Base-by-base conservation (phyloP, 1,284 basidiomycete species). In the Porogramme epimiltina region DNA sequence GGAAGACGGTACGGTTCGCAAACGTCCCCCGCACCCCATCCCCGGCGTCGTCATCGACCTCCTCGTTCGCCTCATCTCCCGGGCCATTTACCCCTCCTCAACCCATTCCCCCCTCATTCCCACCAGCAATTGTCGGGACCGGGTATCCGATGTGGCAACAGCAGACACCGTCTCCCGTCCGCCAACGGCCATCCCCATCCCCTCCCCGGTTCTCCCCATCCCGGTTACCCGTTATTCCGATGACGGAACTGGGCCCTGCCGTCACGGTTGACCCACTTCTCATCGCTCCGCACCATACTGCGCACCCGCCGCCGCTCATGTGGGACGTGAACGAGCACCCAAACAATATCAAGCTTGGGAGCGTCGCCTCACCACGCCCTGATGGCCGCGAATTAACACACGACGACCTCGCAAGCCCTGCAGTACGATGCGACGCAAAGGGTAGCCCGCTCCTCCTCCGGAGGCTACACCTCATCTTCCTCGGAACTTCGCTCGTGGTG, bases 251-350 rank as follows among this genome's bases (percentile, higher is more conserved):
- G n/a, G n/a, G n/a, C 13, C 16, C 16, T 18, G 51, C 41, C 5
- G 18, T 40, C n/a, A 34, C 41, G 39, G 45, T 59, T 18, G 57
- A 59, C 28, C 46, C 57, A 4, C 47, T 59, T 2, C 40, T 59
- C 8, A 51, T 47, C 9, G 54, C 50, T 6, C 48, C 55, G 3
- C 39, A 42, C 0, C n/a, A 31, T 20, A 37, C 44, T 9, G 42
- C 43, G 6, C 40, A 52, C 23, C 54, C 51, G 2, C 54, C 54
- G 0, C 49, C 55, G 16, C 26, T 59, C n/a, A 20, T 15, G 15
- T 59, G 58, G 58, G 58, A 59, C 23, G 42, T 59, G 13, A 38
- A 33, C 20, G 46, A 38, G 26, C 54, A 56, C 15, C 58, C 58
- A 4, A 38, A 56, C 22, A 25, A 26, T 8, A 59, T 59, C 42